Base-by-base conservation (phyloP, 2,329 filamentous ascomycete genomes). In the Dothistroma pini region DNA sequence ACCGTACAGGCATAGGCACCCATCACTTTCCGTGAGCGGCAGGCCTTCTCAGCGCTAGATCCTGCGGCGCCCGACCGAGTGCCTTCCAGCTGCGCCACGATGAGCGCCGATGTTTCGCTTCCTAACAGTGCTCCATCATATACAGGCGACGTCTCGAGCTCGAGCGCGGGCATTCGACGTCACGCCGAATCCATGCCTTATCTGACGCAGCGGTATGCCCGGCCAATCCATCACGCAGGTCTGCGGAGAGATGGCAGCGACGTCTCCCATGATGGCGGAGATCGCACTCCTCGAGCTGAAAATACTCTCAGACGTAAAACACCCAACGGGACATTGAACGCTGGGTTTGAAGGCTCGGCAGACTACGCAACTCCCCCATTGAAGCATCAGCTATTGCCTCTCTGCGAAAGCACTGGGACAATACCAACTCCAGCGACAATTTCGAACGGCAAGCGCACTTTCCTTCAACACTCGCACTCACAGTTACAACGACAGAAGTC, bases 231-330 rank as follows among this genome's bases (percentile, higher is more conserved):
- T 59, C 63, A 67, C 44, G 59, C 60, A 14, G 60, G 55, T 48
- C 54, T 59, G 41, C 57, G 56, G 19, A 57, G 60, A 48, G 57
- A 66, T 35, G 57, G 56, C 56, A 57, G 56, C 51, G 66, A 68
- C 25, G 54, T 55, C 19, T 53, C 52, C 6, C 59, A 57, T 31
- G 63, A 60, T 14, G 63, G 63, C 56, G 64, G 67, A 50, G 61
- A 76, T 56, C 71, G 74, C 11, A 68, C 66, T 21, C 69, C 69
- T 41, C 65, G 68, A 7, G 74, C 75, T 57, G 91, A 96, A 74
- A 87, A 96, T 75, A 89, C 91, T 69, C 81, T 97, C 59, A 86
- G 93, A 66, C 86, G 93, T 67, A 97, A 97, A 76, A 97, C 93
- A 9, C 95, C 93, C 4, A 93, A 88, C 71, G 95, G 93, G n/a